phyloP scores from a whole-genome alignment of 208 protist genomes.

The Leishmania aethiopica region DNA sequence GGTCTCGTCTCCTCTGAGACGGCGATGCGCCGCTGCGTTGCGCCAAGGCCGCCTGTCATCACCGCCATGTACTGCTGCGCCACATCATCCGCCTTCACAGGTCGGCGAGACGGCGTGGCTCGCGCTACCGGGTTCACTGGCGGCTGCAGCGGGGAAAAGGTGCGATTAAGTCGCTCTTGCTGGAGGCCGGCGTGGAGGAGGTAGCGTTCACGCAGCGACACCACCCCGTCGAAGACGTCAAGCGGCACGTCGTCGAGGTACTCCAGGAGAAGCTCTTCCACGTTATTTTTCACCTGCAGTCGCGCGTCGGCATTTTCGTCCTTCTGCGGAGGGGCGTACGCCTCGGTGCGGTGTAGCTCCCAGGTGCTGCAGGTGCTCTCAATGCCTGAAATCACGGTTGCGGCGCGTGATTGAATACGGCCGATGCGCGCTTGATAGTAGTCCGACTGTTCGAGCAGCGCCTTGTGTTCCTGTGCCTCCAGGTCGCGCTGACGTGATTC shows the following conservation, averaged over 20 bases:
- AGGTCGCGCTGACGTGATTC: conserved; percentile 14
- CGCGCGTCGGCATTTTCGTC: conserved; percentile 2
- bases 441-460: conserved; percentile 47
- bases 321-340: conserved; percentile 29
- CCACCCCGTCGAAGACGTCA: conserved; percentile 58
- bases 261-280: conserved; percentile 62
- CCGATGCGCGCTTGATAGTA: conserved; percentile 46
- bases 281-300: conserved; percentile 20
- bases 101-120: background rate
- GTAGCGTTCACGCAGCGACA: conserved; percentile 74
- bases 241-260: conserved; percentile 61
- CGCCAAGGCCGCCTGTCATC: background rate
- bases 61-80: background rate
- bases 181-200: conserved; percentile 42
- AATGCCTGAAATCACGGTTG: conserved; percentile 40
- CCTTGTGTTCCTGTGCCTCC: conserved; percentile 27
- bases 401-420: conserved; percentile 34
- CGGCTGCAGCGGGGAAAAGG: conserved; percentile 6
- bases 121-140: background rate
- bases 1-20: background rate
- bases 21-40: background rate
- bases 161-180: conserved; percentile 23
- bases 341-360: conserved; percentile 57
- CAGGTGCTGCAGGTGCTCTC: conserved; percentile 56
- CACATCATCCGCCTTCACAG: background rate